Evolutionary conservation across 2,329 filamentous ascomycete species (phyloP), one percentile per base, ranked within the genome.

Genomic region (Fusarium coffeatum): DNA sequence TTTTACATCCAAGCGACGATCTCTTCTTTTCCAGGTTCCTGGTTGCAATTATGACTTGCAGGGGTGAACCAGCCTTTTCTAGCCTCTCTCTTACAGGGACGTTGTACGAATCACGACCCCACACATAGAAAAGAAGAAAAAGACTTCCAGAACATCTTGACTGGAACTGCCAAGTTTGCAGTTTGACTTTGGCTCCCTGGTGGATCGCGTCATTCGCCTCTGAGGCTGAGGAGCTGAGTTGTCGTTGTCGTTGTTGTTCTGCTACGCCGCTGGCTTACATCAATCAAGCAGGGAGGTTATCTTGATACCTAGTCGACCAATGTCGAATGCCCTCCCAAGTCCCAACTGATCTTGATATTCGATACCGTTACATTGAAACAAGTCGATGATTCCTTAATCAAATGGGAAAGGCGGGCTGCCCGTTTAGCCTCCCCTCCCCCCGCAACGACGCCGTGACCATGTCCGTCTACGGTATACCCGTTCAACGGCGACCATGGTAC

Each of bases 341-440:
- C 37, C 15, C 20, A 15, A 32, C 25, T 64, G 54, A 69, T 70
- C 67, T 71, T 57, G 46, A 70, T 70, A 63, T 71, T 57, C 63
- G 55, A 68, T 70, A 18, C 22, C 13, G 63, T 70, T 57, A 37
- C 58, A 60, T 68, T 55, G 46, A 41, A 45, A 40, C 42, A 43
- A 18, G 23, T 43, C 23, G 22, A 45, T 22, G n/a, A 43, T 54
- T 59, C 37, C 34, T 51, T 37, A 32, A 43, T 68, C 37, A 45
- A 67, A 56, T 51, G 28, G 53, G 27, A 50, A 34, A 37, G 43
- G 48, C 47, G 20, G 30, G 28, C 49, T 56, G 20, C 23, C 27
- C 43, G 20, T 56, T 40, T 63, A 56, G 27, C 55, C 55, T 62
- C 58, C 45, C 34, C 34, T 37, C 34, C 34, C 34, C 48, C 61